These are phyloP conservation scores for Funneliformis mosseae DNA, from an alignment of 192 early-diverging fungal genomes.

Conservation along the genomic window DNA sequence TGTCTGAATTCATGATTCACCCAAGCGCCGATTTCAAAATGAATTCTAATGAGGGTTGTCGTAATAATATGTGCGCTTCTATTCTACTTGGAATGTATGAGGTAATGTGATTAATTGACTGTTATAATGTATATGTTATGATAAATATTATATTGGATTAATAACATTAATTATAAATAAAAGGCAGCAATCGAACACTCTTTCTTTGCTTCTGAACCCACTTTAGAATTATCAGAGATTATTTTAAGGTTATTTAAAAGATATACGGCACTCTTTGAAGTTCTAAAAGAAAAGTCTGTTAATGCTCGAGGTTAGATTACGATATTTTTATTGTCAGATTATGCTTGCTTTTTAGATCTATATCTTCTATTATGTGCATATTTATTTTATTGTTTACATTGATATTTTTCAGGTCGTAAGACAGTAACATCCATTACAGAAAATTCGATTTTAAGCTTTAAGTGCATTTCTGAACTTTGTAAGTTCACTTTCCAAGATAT, in stretches of 20 bases:
- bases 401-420: slow-evolving; percentile 39
- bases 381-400: neutral
- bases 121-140: neutral
- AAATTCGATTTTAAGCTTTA: slow-evolving; percentile 34
- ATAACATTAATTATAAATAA: neutral
- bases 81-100: slow-evolving; percentile 64
- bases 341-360: neutral
- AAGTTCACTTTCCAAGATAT: slow-evolving; percentile 43
- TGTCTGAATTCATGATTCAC: slow-evolving; percentile 71
- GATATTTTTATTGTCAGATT: neutral
- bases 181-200: slow-evolving; percentile 44
- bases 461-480: slow-evolving; percentile 41
- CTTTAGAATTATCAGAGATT: slow-evolving; percentile 38
- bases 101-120: slow-evolving; percentile 28
- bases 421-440: neutral
- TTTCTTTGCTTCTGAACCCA: slow-evolving; percentile 26
- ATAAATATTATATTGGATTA: neutral
- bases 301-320: slow-evolving; percentile 44
- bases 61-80: slow-evolving; percentile 55
- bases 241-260: slow-evolving; percentile 52
- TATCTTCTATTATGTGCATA: neutral
- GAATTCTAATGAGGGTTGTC: slow-evolving; percentile 49
- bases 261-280: slow-evolving; percentile 43
- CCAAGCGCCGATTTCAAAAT: slow-evolving; percentile 65
- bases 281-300: slow-evolving; percentile 49